Evolutionary conservation across 179 eudicot genomes (phyloP), one percentile per base, ranked within the genome.

Genomic region (Nepenthes alata): DNA sequence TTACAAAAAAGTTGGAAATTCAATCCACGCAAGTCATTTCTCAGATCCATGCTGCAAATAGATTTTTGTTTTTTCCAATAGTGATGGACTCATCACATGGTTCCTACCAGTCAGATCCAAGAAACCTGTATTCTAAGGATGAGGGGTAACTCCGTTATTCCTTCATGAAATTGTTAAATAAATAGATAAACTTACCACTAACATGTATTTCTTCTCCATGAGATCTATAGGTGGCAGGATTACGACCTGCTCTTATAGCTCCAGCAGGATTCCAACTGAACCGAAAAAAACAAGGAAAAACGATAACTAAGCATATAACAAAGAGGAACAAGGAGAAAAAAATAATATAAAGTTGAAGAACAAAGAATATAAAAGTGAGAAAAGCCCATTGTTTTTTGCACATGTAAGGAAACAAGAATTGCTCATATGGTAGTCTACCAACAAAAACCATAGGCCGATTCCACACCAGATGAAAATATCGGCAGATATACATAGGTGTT

Each of bases 181-280:
- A 34, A 25, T 25, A 15, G 4, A 34, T 5, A 16, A 67, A 70
- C 95, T 81, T 78, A 89, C 98, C 98, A 58, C 67, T 80, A 57
- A 93, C 86, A 59, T 82, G 71, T 64, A 86, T 69, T 53, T 78
- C 78, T 70, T 73, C 83, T 61, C 90, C 98, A 45, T 74, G 68
- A 35, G 82, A 79, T 73, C 66, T 76, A 70, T 93, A 93, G 12
- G 75, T 82, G n/a, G 98, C 98, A 60, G 98, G 91, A 79, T 91
- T 89, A 58, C 88, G 81, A 48, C 95, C 96, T 47, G 95, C 82
- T 78, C 81, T 77, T 65, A 91, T 70, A 66, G 98, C 98, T 55
- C 98, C 98, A n/a, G 87, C 96, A 67, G 98, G 98, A 73, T 70
- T 93, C 98, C 98, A 93, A 72, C 98, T 93, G 78, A 63, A 72